Evolutionary conservation across 2,329 filamentous ascomycete species (phyloP).

Genomic region (Aschersonia sp.): DNA sequence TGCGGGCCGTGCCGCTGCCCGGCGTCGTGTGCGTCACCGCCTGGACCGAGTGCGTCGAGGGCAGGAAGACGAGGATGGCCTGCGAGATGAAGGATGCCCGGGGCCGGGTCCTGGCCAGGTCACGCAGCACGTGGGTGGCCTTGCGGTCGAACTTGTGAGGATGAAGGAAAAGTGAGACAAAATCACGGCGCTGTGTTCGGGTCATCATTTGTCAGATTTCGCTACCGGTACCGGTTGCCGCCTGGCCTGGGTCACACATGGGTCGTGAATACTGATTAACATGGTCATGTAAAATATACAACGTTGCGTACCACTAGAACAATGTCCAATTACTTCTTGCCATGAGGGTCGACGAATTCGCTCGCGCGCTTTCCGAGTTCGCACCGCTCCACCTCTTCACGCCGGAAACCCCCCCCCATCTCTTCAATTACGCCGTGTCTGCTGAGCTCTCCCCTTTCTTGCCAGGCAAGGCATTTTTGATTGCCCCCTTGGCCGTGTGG

Average conservation of each 20-base stretch:
- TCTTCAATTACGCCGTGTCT: neutral
- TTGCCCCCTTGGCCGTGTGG: constrained; percentile 23
- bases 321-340: too few species aligned
- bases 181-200: neutral
- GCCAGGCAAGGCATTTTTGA: constrained; percentile 13
- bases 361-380: too few species aligned
- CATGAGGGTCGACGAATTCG: too few species aligned
- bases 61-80: constrained; percentile 17
- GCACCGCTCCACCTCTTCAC: too few species aligned
- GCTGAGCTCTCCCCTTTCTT: constrained; percentile 5
- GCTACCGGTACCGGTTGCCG: too few species aligned
- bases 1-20: constrained; percentile 16
- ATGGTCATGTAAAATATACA: too few species aligned
- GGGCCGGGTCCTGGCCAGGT: constrained; percentile 15
- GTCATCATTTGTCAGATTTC: too few species aligned
- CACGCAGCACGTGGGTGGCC: constrained; percentile 18
- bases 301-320: too few species aligned
- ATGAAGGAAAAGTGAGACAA: neutral
- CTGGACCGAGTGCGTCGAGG: constrained; percentile 16
- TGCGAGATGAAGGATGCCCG: constrained; percentile 15
- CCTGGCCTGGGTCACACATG: too few species aligned
- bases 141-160: constrained; percentile 14
- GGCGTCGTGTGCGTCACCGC: constrained; percentile 16
- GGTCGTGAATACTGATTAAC: too few species aligned
- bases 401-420: too few species aligned